Evolutionary conservation across 257 asterid species (phyloP).

Genomic region (Pogostemon cablin): DNA sequence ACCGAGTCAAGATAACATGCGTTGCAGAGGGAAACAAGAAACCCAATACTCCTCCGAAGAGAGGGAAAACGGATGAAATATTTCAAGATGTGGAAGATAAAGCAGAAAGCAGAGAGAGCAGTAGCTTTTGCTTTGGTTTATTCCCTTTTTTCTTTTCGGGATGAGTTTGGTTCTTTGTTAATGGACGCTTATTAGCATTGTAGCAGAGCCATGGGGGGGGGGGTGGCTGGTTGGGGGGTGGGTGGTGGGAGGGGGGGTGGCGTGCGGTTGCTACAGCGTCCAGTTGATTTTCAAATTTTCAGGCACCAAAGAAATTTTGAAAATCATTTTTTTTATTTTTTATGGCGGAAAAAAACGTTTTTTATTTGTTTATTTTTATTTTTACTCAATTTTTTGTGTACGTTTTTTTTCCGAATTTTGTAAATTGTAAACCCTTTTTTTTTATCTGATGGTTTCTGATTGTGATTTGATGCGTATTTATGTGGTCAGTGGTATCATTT

Average conservation of each 20-base stretch:
- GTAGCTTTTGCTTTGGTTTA: slow-evolving; percentile 49
- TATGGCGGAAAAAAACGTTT: not conserved
- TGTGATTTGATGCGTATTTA: not conserved
- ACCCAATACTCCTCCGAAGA: slow-evolving; percentile 23
- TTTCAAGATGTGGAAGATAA: slow-evolving; percentile 35
- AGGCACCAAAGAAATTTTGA: slow-evolving; percentile 28
- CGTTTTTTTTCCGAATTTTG: not conserved
- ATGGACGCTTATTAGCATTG: slow-evolving; percentile 31
- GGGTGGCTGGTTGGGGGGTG: not conserved
- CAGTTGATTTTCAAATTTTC: slow-evolving; percentile 35
- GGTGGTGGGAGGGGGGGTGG: slow-evolving; percentile 2
- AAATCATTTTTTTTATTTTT: slow-evolving; percentile 17
- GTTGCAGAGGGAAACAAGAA: slow-evolving; percentile 20
- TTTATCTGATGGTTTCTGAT: not conserved
- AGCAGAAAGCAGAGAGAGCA: slow-evolving; percentile 51
- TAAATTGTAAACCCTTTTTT: too few relatives aligned
- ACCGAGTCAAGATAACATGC: slow-evolving; percentile 25
- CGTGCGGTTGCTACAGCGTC: slow-evolving; percentile 21
- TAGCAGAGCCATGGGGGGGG: not conserved
- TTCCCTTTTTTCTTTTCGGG: slow-evolving; percentile 33
- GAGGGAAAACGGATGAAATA: slow-evolving; percentile 11
- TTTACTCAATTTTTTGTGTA: not conserved
- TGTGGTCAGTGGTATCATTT: not conserved
- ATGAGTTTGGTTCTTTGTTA: slow-evolving; percentile 39
- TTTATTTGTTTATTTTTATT: not conserved